Evolutionary conservation across 2,329 filamentous ascomycete genomes (phyloP).

Genomic region (Pseudogymnoascus sp.): DNA sequence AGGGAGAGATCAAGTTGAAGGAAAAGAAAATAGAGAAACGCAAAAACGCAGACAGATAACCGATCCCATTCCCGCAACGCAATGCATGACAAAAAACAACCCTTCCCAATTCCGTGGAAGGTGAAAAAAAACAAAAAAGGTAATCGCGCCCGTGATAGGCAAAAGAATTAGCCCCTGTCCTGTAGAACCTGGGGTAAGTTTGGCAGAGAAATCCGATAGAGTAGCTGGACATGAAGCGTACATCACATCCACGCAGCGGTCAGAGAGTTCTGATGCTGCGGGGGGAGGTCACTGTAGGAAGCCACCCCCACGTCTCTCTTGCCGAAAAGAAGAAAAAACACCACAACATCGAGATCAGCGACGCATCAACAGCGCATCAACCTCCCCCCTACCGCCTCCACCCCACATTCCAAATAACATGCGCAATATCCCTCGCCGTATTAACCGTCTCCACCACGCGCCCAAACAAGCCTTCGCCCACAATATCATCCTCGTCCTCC

Average conservation of each 20-base stretch:
- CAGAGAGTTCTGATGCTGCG: neutral
- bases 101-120: neutral
- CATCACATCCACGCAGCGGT: neutral
- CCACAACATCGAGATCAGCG: neutral
- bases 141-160: neutral
- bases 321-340: neutral
- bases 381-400: conserved; percentile 38
- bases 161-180: neutral
- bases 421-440: conserved; percentile 62
- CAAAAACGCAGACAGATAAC: neutral
- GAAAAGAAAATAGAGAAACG: neutral
- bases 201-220: neutral
- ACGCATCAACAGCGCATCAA: neutral
- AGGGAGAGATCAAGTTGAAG: neutral
- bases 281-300: no score
- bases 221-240: neutral
- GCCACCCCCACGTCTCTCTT: neutral
- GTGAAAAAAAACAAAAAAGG: neutral
- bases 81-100: neutral
- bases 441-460: conserved; percentile 43
- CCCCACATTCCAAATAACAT: conserved; percentile 66
- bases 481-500: conserved; percentile 57
- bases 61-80: neutral
- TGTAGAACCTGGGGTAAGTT: no score
- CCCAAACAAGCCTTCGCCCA: conserved; percentile 47